phyloP scores from a whole-genome alignment of 805 yeast species.

The Candida arabinofermentans region DNA sequence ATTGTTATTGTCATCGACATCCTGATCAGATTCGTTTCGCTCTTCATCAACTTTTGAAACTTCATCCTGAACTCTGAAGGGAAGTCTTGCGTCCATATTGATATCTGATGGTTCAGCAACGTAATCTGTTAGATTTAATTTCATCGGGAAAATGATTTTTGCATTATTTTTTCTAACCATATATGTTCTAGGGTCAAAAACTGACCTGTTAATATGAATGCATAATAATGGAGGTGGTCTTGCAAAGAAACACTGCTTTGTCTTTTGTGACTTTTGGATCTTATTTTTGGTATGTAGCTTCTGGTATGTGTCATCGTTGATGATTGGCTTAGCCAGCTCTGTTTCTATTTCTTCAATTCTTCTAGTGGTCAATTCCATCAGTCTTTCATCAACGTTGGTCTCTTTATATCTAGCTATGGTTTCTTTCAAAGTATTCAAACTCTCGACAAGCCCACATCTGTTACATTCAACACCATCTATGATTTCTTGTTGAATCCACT shows the following conservation, averaged over 20 bases:
- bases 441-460: constrained; percentile 75
- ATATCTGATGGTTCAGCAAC: constrained; percentile 66
- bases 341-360: constrained; percentile 46
- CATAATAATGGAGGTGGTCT: constrained; percentile 81
- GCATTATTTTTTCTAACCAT: constrained; percentile 82
- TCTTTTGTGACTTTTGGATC: constrained; percentile 71
- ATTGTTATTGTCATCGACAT: not conserved
- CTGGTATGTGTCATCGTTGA: constrained; percentile 76
- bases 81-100: constrained; percentile 74
- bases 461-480: constrained; percentile 95
- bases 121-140: constrained; percentile 63
- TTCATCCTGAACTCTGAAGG: constrained; percentile 63
- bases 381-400: constrained; percentile 13
- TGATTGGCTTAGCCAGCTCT: constrained; percentile 62
- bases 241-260: constrained; percentile 76
- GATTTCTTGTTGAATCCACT: constrained; percentile 76
- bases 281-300: constrained; percentile 69
- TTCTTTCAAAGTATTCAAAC: constrained; percentile 44
- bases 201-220: constrained; percentile 89
- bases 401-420: constrained; percentile 29
- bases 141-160: constrained; percentile 69
- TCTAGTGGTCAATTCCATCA: constrained; percentile 33
- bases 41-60: constrained; percentile 17
- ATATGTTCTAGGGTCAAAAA: constrained; percentile 83
- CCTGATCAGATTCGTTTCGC: constrained; percentile 5